A percentile compares a stretch with the other conserved stretches of the same genome.
Conservation (phyloP, 2,329 filamentous ascomycete species). For the Chrysoporthe deuterocubensis region DNA sequence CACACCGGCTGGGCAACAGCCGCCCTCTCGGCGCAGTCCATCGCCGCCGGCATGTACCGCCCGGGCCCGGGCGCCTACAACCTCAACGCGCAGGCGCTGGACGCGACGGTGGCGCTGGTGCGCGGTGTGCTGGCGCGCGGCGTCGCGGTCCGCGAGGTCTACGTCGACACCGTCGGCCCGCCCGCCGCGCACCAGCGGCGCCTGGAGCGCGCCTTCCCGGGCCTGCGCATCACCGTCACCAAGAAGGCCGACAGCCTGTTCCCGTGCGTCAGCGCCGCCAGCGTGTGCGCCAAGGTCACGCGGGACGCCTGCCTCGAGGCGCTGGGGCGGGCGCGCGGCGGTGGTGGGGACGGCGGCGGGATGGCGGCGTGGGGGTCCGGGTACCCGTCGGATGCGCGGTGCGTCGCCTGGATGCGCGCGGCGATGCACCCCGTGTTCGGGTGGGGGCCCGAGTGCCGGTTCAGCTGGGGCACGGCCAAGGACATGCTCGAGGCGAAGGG, state of each 20-base stretch:
- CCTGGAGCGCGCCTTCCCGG: constrained; percentile 83
- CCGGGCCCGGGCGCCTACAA: constrained; percentile 70
- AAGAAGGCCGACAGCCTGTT: constrained; percentile 94
- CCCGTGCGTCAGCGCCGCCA: constrained; percentile 90
- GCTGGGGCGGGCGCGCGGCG: constrained; percentile 43
- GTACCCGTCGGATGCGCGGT: constrained; percentile 86
- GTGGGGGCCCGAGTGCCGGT: constrained; percentile 90
- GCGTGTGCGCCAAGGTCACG: constrained; percentile 95
- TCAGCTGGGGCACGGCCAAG: constrained; percentile 95
- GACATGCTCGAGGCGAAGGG: constrained; percentile 85
- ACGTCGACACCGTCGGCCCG: constrained; percentile 90
- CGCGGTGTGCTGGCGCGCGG: constrained; percentile 74
- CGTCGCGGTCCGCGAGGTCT: constrained; percentile 86
- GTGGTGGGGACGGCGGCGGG: constrained; percentile 37
- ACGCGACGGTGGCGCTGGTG: constrained; percentile 85
- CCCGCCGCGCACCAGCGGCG: constrained; percentile 83
- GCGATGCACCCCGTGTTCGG: constrained; percentile 95
- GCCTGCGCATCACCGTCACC: constrained; percentile 72
- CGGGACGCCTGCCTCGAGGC: constrained; percentile 86
- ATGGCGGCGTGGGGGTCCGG: constrained; percentile 81
- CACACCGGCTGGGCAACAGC: constrained; percentile 83
- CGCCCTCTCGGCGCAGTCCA: constrained; percentile 81
- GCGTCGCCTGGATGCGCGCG: constrained; percentile 76
- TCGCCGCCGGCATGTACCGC: constrained; percentile 76
- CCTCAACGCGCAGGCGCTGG: constrained; percentile 93